Evolutionary conservation across 2,329 filamentous ascomycete species (phyloP).

Genomic region (Byssothecium circinans): DNA sequence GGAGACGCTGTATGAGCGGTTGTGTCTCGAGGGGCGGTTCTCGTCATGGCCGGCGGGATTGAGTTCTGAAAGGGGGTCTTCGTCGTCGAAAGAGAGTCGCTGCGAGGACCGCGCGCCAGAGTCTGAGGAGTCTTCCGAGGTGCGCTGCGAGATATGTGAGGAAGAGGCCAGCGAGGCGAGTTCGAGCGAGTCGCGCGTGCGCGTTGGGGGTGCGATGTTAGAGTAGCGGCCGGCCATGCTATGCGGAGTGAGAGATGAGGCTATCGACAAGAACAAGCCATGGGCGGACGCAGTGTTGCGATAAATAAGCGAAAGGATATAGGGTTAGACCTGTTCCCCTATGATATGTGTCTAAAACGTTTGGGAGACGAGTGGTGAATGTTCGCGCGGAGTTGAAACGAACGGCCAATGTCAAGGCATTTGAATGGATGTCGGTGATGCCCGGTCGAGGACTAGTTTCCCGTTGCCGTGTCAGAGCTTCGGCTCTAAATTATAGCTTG

Average conservation of each 20-base stretch:
- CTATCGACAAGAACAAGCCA: slow-evolving; percentile 30
- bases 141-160: slow-evolving; percentile 65
- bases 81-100: slow-evolving; percentile 82
- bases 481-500: slow-evolving; percentile 9
- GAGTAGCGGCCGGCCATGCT: slow-evolving; percentile 45
- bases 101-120: slow-evolving; percentile 93
- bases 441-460: slow-evolving; percentile 24
- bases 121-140: slow-evolving; percentile 71
- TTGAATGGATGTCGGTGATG: slow-evolving; percentile 20
- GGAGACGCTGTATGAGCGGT: slow-evolving; percentile 82
- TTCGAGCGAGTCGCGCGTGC: slow-evolving; percentile 90
- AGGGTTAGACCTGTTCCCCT: slow-evolving; percentile 18
- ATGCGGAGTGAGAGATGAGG: slow-evolving; percentile 2
- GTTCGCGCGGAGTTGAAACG: slow-evolving; percentile 16
- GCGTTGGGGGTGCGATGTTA: slow-evolving; percentile 51
- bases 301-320: neutral
- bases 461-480: neutral
- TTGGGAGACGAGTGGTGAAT: slow-evolving; percentile 1
- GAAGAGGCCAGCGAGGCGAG: slow-evolving; percentile 92
- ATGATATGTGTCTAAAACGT: slow-evolving; percentile 1
- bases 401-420: slow-evolving; percentile 2
- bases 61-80: slow-evolving; percentile 69
- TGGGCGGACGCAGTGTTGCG: slow-evolving; percentile 15
- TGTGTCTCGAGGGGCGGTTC: slow-evolving; percentile 49
- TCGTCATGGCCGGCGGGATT: slow-evolving; percentile 56